phyloP scores from a whole-genome alignment of 768 basidiomycete species.

The Russula dissimulans region DNA sequence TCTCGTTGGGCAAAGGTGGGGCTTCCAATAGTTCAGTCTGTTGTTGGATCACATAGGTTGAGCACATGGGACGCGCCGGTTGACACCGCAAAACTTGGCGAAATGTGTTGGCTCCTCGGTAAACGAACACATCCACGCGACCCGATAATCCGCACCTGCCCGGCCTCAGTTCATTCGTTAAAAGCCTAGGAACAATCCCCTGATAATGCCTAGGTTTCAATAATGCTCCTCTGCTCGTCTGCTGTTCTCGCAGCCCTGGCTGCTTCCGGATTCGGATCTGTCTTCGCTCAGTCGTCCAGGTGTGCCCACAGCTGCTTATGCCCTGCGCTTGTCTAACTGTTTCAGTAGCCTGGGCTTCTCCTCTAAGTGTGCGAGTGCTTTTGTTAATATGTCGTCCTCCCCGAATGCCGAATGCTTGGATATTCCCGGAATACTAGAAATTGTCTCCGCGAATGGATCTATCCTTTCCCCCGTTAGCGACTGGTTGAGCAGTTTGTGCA shows the following conservation, averaged over 20 bases:
- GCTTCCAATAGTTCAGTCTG: too few relatives aligned
- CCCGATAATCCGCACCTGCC: too few relatives aligned
- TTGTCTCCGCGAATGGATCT: constrained; percentile 32
- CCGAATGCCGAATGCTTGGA: constrained; percentile 44
- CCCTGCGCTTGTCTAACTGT: background rate
- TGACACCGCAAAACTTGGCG: too few relatives aligned
- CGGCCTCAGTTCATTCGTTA: too few relatives aligned
- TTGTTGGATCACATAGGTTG: too few relatives aligned
- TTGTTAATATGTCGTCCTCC: constrained; percentile 35
- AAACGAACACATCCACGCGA: too few relatives aligned
- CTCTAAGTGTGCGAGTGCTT: constrained; percentile 37
- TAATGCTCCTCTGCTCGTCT: background rate
- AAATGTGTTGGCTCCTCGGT: too few relatives aligned
- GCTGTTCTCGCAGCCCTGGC: constrained; percentile 13
- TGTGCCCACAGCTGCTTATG: background rate
- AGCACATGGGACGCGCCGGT: too few relatives aligned
- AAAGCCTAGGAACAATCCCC: too few relatives aligned
- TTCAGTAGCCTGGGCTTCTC: constrained; percentile 31
- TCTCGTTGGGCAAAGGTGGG: too few relatives aligned
- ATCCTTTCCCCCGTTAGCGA: constrained; percentile 40
- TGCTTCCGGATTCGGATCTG: constrained; percentile 14
- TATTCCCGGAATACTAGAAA: constrained; percentile 33
- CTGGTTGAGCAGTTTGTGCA: constrained; percentile 55
- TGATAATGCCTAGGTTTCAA: too few relatives aligned
- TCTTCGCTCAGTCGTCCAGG: constrained; percentile 18